These are phyloP conservation scores for Aureobasidium sp. DNA, from an alignment of 2,329 filamentous ascomycete species.

Conservation along the genomic window DNA sequence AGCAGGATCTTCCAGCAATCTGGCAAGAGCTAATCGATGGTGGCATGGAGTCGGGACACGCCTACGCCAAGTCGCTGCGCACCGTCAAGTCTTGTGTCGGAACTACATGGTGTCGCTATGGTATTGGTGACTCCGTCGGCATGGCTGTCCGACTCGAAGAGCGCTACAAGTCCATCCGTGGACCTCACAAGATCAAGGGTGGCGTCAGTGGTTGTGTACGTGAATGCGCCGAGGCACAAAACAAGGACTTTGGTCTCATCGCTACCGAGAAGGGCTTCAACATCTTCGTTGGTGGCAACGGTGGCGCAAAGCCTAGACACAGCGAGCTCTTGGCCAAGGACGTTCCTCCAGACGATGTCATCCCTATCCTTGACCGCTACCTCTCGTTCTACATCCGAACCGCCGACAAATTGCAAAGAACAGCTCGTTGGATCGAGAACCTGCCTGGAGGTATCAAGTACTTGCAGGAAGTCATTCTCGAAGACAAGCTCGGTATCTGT, in stretches of 20 bases:
- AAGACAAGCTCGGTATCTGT: slow-evolving; percentile 80
- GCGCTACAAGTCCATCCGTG: slow-evolving; percentile 84
- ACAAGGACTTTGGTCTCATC: slow-evolving; percentile 88
- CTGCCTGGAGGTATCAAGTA: slow-evolving; percentile 79
- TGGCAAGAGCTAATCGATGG: slow-evolving; percentile 74
- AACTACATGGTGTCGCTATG: slow-evolving; percentile 83
- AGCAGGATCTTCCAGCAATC: slow-evolving; percentile 74
- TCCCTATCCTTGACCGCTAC: slow-evolving; percentile 80
- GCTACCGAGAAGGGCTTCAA: slow-evolving; percentile 92
- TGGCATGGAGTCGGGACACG: slow-evolving; percentile 85
- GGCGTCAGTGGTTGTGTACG: slow-evolving; percentile 87
- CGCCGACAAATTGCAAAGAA: slow-evolving; percentile 81
- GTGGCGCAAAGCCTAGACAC: slow-evolving; percentile 76
- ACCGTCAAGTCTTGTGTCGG: slow-evolving; percentile 91
- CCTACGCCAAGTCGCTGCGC: slow-evolving; percentile 79
- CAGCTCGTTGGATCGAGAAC: slow-evolving; percentile 77
- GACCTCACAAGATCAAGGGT: slow-evolving; percentile 84
- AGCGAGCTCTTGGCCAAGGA: slow-evolving; percentile 79
- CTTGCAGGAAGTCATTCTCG: slow-evolving; percentile 70
- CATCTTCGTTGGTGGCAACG: slow-evolving; percentile 83
- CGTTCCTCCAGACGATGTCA: slow-evolving; percentile 70
- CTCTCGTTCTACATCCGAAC: slow-evolving; percentile 92
- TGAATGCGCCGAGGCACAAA: slow-evolving; percentile 87
- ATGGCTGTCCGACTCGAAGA: slow-evolving; percentile 84
- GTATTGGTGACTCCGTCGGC: slow-evolving; percentile 81